phyloP scores from a whole-genome alignment of 2,329 filamentous ascomycete genomes.

The Verticillium albo-atrum region DNA sequence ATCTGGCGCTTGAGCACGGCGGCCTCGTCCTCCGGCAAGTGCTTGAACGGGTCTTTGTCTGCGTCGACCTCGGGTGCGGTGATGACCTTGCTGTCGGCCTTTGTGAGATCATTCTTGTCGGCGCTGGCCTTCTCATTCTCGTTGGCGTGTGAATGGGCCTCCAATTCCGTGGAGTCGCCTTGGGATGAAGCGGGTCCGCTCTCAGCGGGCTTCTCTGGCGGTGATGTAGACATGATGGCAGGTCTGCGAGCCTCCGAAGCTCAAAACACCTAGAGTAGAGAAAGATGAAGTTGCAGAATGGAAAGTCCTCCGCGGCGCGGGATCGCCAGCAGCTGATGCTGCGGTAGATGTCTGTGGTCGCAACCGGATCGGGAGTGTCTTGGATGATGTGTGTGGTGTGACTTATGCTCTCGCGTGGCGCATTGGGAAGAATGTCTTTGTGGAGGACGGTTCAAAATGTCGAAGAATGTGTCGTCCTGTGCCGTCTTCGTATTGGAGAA shows the following conservation, averaged over 20 bases:
- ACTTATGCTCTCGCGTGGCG: not conserved
- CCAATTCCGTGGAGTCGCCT: constrained; percentile 21
- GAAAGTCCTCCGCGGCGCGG: not conserved
- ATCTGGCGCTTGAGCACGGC: constrained; percentile 66
- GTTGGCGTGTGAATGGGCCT: constrained; percentile 6
- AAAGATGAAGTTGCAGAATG: not conserved
- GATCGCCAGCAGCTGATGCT: not conserved
- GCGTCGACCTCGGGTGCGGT: constrained; percentile 26
- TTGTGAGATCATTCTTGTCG: constrained; percentile 25
- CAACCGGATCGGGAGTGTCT: not conserved
- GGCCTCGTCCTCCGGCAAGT: constrained; percentile 62
- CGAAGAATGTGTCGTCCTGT: too few species aligned
- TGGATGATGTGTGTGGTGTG: not conserved
- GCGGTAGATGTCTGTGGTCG: not conserved
- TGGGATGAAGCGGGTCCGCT: constrained; percentile 25
- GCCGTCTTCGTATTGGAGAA: too few species aligned
- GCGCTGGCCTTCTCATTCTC: constrained; percentile 12
- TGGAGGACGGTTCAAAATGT: not conserved
- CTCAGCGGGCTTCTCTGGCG: constrained; percentile 17
- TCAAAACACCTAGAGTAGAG: not conserved
- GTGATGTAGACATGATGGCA: constrained; percentile 2
- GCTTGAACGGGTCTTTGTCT: constrained; percentile 51
- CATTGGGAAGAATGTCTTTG: not conserved
- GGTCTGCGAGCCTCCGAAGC: not conserved
- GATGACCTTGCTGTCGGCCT: constrained; percentile 39